Conservation (phyloP, 345 rosid genomes). For the Carallia brachiata region DNA sequence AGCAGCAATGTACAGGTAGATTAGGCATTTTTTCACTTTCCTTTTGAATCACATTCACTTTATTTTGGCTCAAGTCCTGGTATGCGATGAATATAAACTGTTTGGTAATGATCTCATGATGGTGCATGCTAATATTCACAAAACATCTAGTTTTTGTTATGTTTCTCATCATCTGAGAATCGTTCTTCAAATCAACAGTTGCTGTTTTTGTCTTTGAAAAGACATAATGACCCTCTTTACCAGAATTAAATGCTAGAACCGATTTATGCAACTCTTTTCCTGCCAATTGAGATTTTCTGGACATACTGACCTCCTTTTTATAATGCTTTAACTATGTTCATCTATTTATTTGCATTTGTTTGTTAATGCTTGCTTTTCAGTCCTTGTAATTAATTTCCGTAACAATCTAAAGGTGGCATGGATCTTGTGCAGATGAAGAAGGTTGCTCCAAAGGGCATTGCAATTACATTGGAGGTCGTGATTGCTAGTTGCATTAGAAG, state of each 20-base stretch:
- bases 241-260: too few species aligned
- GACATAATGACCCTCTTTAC: too few species aligned
- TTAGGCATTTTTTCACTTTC: not conserved
- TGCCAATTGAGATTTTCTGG: too few species aligned
- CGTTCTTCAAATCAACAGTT: not conserved
- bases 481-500: conserved; percentile 25
- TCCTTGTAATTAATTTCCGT: not conserved
- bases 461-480: conserved; percentile 15
- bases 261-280: too few species aligned
- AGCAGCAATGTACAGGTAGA: conserved; percentile 78
- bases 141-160: too few species aligned
- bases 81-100: not conserved
- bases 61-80: not conserved
- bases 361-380: not conserved
- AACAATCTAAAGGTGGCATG: conserved; percentile 1
- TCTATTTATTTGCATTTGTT: not conserved
- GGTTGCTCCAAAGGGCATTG: conserved; percentile 31
- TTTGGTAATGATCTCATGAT: not conserved
- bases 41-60: not conserved
- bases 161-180: too few species aligned
- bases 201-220: too few species aligned
- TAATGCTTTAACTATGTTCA: not conserved
- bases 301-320: not conserved
- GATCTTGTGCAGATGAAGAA: conserved; percentile 43
- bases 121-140: too few species aligned